These are phyloP conservation scores for Boechera stricta DNA, from an alignment of 345 rosid genomes.

Conservation along the genomic window DNA sequence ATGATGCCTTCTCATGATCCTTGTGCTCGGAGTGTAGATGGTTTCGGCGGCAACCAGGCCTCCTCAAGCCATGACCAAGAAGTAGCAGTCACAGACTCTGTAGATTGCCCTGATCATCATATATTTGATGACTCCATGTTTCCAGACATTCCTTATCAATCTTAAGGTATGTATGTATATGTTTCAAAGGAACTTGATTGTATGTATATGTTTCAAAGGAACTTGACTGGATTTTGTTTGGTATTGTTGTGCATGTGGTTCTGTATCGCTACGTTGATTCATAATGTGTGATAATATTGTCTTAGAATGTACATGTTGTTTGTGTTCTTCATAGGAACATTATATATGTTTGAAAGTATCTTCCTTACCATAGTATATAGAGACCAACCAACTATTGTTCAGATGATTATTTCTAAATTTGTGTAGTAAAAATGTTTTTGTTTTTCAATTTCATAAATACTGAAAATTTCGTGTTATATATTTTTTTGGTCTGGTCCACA, in stretches of 20 bases:
- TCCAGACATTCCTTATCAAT: slow-evolving; percentile 28
- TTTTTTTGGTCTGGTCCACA: no score
- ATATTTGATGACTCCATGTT: slow-evolving; percentile 44
- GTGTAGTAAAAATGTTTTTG: not conserved
- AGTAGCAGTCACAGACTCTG: slow-evolving; percentile 20
- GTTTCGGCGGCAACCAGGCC: slow-evolving; percentile 26
- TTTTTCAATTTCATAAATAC: not conserved
- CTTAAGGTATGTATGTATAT: slow-evolving; percentile 37
- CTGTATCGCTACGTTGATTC: slow-evolving; percentile 13
- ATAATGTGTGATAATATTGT: slow-evolving; percentile 25
- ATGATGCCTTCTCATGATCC: slow-evolving; percentile 38
- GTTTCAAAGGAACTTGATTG: slow-evolving; percentile 14
- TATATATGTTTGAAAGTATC: slow-evolving; percentile 3
- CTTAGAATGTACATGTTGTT: slow-evolving; percentile 30
- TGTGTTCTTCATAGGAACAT: slow-evolving; percentile 32
- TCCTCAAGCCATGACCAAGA: slow-evolving; percentile 44
- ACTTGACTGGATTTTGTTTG: slow-evolving; percentile 10
- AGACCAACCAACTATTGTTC: slow-evolving; percentile 19
- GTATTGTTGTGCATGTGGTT: slow-evolving; percentile 28
- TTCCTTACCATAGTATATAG: not conserved
- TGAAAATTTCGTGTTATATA: not conserved
- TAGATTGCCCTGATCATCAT: slow-evolving; percentile 41
- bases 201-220: slow-evolving; percentile 20
- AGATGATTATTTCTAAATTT: not conserved
- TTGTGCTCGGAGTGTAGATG: slow-evolving; percentile 25